Conservation (phyloP, 805 yeast genomes). For the Candida insectorum region DNA sequence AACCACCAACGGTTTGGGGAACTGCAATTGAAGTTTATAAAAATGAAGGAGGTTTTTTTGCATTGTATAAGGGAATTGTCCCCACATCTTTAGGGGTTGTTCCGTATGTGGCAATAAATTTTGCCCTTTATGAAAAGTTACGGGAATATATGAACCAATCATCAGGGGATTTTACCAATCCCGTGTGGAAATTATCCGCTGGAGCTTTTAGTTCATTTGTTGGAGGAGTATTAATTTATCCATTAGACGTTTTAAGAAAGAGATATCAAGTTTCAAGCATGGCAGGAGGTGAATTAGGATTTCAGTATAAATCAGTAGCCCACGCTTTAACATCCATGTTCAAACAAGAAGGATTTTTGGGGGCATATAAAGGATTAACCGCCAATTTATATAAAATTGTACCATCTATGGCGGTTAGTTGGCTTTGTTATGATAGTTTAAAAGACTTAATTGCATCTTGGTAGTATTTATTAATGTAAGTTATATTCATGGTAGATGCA, state of each 20-base stretch:
- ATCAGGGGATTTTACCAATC: slow-evolving; percentile 36
- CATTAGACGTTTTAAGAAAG: slow-evolving; percentile 84
- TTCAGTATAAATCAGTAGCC: slow-evolving; percentile 69
- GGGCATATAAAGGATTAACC: slow-evolving; percentile 69
- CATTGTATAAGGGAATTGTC: slow-evolving; percentile 77
- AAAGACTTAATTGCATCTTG: slow-evolving; percentile 40
- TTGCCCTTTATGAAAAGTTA: slow-evolving; percentile 81
- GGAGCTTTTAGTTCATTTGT: slow-evolving; percentile 89
- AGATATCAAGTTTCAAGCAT: slow-evolving; percentile 88
- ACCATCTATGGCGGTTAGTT: slow-evolving; percentile 94
- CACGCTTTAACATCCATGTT: slow-evolving; percentile 74
- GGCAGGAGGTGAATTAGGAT: slow-evolving; percentile 76
- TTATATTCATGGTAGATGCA: neutral
- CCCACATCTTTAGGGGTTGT: slow-evolving; percentile 96
- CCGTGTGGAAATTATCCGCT: slow-evolving; percentile 58
- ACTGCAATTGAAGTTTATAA: slow-evolving; percentile 57
- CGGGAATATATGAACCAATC: slow-evolving; percentile 51
- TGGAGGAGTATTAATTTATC: slow-evolving; percentile 88
- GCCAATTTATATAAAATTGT: slow-evolving; percentile 87
- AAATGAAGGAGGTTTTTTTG: slow-evolving; percentile 78
- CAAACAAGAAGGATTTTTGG: slow-evolving; percentile 66
- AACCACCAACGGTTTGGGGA: slow-evolving; percentile 70
- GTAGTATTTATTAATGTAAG: slow-evolving; percentile 11
- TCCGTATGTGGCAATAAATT: slow-evolving; percentile 91
- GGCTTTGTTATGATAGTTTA: slow-evolving; percentile 80